Evolutionary conservation across 495 filamentous ascomycete genomes (phyloP), one percentile per base, ranked within the genome.

Genomic region (Oidiodendron maius): DNA sequence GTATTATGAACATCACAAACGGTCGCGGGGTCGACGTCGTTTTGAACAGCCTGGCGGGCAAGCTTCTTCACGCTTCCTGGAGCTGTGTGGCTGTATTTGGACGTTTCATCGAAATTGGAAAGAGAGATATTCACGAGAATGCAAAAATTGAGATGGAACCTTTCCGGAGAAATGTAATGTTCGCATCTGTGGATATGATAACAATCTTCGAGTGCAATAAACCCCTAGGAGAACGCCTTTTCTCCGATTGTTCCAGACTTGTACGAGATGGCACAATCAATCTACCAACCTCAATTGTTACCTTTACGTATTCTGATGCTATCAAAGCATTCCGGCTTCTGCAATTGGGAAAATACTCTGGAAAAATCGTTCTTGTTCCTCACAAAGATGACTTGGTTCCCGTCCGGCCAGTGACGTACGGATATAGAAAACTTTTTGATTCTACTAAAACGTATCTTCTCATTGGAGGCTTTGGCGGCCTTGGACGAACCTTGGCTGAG

Each of bases 21-120:
- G 68, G 72, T 17, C 46, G 55, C 2, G 81, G 81, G 0, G 77
- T 82, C 4, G 76, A 83, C 40, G 61, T 76, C 3, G 64, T 81
- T 10, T 55, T 81, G 12, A 80, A 78, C 55, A 72, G 0, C 65
- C 70, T 15, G 62, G 69, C 69, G 0, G 69, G 71, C 0, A 67
- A 78, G 15, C 50, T 56, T 10, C 58, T 77, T 1, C 67, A 53
- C 3, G 66, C 56, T 2, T 66, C 68, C 4, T 73, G 69, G 64
- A 51, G 64, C 12, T 76, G 65, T 38, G 44, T 78, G 18, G 75
- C 75, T 8, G 57, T 64, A 4, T 70, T 63, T 16, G 77, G 78
- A 0, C 67, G 66, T 0, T 69, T 79, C 30, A 66, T 71, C 15
- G 64, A 66, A 54, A 68, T 76, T 15, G 69, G 68, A 4, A 67